Base-by-base conservation (phyloP, 306 rosid genomes). In the Citrullus amarus region DNA sequence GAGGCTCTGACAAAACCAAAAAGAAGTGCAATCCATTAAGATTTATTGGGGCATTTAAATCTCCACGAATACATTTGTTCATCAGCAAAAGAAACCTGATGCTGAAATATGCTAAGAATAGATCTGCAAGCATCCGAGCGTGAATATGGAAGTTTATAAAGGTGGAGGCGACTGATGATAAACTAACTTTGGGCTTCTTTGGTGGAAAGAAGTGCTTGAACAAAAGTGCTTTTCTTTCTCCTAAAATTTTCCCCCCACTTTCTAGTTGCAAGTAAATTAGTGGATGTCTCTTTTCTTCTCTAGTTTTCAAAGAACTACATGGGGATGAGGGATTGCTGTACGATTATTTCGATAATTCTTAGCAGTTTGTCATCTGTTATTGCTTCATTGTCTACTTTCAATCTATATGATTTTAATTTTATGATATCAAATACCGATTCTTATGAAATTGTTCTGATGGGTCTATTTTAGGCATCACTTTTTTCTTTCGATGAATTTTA, bases 1-100 rank as follows among this genome's bases (percentile, higher is more conserved):
- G 97, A 93, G 85, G 89, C 86, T 66, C 28, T 88, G 60, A 91
- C 98, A 69, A 93, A 90, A 79, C 90, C 91, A 77, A 88, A 84
- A n/a, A 84, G 88, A 86, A 88, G 86, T 63, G 84, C 66, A 78
- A 22, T 41, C 44, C 86, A 87, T 71, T 91, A 85, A 86, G 79
- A 82, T 6, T 20, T 20, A 46, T 28, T 66, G 13, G 76, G 61
- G 28, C 22, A 12, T 56, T 38, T 15, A 11, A 16, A 25, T 62
- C 43, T 54, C 58, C 62, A 43, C 12, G 8, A 63, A 66, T 28
- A 28, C 65, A 70, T 48, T 65, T 44, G 57, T 30, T 59, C 60
- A 65, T 76, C 76, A 38, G 76, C 70, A 53, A 55, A 78, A 36
- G 53, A 39, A 62, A 75, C 18, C 14, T 18, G 62, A 36, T 48